Conservation (phyloP, 2,329 filamentous ascomycete genomes). For the Aureobasidium sp. region DNA sequence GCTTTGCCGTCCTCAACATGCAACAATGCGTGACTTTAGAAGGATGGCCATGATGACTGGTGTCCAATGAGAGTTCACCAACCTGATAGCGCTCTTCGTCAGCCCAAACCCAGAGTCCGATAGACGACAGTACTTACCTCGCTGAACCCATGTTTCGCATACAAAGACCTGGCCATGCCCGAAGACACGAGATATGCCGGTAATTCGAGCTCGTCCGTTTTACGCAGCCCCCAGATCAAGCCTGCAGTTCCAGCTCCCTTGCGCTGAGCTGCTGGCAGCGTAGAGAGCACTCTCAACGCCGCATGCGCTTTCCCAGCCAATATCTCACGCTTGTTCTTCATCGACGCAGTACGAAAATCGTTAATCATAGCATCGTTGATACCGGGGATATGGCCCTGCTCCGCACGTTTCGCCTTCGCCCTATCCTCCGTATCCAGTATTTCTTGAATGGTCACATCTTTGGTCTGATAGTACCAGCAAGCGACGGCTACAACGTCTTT, state of each 20-base stretch:
- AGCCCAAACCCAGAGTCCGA: not conserved
- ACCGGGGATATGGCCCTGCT: slow-evolving; percentile 7
- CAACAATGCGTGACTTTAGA: slow-evolving; percentile 15
- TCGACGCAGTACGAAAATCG: slow-evolving; percentile 10
- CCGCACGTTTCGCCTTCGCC: slow-evolving; percentile 4
- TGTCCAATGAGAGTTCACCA: slow-evolving; percentile 12
- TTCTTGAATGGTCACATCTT: not conserved
- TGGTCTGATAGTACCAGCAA: slow-evolving; percentile 12
- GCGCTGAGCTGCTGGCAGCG: slow-evolving; percentile 28
- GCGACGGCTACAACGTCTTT: slow-evolving; percentile 12
- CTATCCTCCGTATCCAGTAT: slow-evolving; percentile 8
- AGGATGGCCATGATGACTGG: slow-evolving; percentile 12
- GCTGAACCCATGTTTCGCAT: slow-evolving; percentile 28
- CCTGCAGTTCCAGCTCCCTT: slow-evolving; percentile 28
- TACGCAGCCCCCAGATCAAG: slow-evolving; percentile 27
- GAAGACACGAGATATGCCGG: slow-evolving; percentile 29
- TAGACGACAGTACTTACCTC: not conserved
- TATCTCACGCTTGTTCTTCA: slow-evolving; percentile 6
- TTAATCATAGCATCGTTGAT: slow-evolving; percentile 12
- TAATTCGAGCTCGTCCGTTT: slow-evolving; percentile 26
- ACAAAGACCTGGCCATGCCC: slow-evolving; percentile 24
- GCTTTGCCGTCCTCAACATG: slow-evolving; percentile 14
- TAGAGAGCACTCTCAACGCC: slow-evolving; percentile 18
- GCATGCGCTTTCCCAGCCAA: slow-evolving; percentile 14
- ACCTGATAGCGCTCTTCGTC: not conserved